Evolutionary conservation across 768 basidiomycete species (phyloP).

Genomic region (Naganishia randhawae): DNA sequence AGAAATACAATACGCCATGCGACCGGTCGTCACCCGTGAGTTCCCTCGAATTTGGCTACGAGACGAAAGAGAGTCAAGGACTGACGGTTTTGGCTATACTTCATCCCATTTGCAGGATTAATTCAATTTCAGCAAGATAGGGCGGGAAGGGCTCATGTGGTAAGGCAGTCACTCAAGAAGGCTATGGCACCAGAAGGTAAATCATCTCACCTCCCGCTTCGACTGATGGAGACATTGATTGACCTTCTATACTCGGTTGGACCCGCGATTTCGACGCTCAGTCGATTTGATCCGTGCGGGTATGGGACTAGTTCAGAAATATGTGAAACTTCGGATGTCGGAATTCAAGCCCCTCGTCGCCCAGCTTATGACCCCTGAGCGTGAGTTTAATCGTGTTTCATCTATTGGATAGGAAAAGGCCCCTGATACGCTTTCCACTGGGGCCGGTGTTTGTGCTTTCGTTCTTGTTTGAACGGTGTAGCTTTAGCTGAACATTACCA

Average conservation of each 20-base stretch:
- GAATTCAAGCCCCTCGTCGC: background rate
- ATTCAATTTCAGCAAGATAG: background rate
- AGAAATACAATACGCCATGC: background rate
- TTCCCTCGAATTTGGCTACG: too few species aligned
- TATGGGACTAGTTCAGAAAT: background rate
- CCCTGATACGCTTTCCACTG: background rate
- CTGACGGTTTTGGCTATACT: too few species aligned
- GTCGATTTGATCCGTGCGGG: background rate
- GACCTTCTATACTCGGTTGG: background rate
- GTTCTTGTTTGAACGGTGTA: too few species aligned
- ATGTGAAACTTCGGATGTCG: background rate
- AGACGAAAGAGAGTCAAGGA: too few species aligned
- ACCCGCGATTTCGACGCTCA: background rate
- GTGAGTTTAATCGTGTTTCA: background rate
- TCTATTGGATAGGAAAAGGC: background rate
- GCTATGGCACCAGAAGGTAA: background rate
- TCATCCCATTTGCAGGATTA: too few species aligned
- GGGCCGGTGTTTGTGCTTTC: background rate
- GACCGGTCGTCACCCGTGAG: background rate
- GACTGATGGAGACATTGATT: background rate
- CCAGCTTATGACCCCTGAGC: background rate
- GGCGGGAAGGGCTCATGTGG: background rate
- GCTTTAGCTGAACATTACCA: background rate
- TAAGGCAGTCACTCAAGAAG: background rate
- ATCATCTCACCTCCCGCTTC: background rate